Evolutionary conservation across 352 stramenopile genomes (phyloP), one percentile per base, ranked within the genome.

Genomic region (Phytophthora multivora): DNA sequence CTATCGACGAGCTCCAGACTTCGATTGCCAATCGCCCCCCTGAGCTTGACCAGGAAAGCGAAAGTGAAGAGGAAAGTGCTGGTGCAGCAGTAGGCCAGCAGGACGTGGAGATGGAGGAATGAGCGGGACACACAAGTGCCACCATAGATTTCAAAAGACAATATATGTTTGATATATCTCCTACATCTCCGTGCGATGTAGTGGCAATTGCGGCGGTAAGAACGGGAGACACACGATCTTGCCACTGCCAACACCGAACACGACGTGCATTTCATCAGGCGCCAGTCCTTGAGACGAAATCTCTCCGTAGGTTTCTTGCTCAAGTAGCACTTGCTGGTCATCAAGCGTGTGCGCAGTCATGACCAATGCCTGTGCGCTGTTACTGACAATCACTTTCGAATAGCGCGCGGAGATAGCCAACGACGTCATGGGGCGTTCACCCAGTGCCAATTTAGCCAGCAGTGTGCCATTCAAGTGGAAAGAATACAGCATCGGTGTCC

Each of bases 51-150:
- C 79, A 89, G 1, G 80, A 86, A 8, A 72, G 86, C 2, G 71
- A 70, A 7, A 75, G 80, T 23, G 69, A 83, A 18, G 71, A 81
- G 7, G 54, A 75, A 28, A 52, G 46, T 41, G 63, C 40, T 31
- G 57, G 74, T 4, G 61, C 62, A 19, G 57, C 65, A 21, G 56
- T 71, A 63, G 73, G 71, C 68, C 59, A 82, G 26, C 75, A 91
- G 50, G 84, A 93, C 46, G 82, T 93, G 38, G 86, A 93, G 35
- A 95, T 95, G 86, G 82, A 93, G 63, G 80, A 80, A 66, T 90
- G 66, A 86, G 55, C 55, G 57, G 65, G 61, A 55, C 59, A 60
- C 54, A 12, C 30, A 48, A 58, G 38, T 54, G 30, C 21, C 30
- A 42, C 18, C 30, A 84, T 83, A 89, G 63, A 82, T 85, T 81